Evolutionary conservation across 495 filamentous ascomycete genomes (phyloP).

Genomic region (Cairneyella variabilis): DNA sequence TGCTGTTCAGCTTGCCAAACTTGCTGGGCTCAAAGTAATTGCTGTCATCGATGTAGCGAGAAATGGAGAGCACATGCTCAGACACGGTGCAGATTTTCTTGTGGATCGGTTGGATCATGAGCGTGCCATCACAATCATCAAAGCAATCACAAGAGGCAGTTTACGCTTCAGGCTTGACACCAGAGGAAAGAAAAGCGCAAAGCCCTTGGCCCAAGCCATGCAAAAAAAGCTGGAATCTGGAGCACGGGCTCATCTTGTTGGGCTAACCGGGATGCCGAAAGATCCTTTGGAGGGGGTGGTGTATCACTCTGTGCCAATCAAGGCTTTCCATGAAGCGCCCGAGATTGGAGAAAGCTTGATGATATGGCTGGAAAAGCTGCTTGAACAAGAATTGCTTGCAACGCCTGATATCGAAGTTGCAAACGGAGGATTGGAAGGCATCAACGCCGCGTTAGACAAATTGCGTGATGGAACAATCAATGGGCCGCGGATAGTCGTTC

Average conservation of each 20-base stretch:
- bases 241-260: conserved; percentile 52
- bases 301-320: conserved; percentile 61
- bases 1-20: conserved; percentile 56
- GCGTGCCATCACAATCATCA: conserved; percentile 58
- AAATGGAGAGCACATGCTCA: conserved; percentile 51
- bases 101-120: conserved; percentile 57
- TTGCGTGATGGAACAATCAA: conserved; percentile 53
- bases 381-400: conserved; percentile 42
- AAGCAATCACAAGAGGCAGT: conserved; percentile 45
- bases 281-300: conserved; percentile 37
- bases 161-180: conserved; percentile 63
- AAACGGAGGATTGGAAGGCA: conserved; percentile 53
- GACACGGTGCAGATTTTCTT: conserved; percentile 52
- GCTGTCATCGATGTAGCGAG: conserved; percentile 57
- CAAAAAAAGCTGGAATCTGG: conserved; percentile 19
- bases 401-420: conserved; percentile 57
- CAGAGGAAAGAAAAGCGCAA: conserved; percentile 53
- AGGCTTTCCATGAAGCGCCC: conserved; percentile 60
- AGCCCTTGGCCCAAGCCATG: conserved; percentile 39
- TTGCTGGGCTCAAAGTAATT: conserved; percentile 54
- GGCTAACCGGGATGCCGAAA: conserved; percentile 59
- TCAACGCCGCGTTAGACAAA: conserved; percentile 59
- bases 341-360: conserved; percentile 53
- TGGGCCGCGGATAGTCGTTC: conserved; percentile 58
- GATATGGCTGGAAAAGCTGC: conserved; percentile 55